Base-by-base conservation (phyloP, 176 grass and related monocot genomes). In the Avena eriantha region DNA sequence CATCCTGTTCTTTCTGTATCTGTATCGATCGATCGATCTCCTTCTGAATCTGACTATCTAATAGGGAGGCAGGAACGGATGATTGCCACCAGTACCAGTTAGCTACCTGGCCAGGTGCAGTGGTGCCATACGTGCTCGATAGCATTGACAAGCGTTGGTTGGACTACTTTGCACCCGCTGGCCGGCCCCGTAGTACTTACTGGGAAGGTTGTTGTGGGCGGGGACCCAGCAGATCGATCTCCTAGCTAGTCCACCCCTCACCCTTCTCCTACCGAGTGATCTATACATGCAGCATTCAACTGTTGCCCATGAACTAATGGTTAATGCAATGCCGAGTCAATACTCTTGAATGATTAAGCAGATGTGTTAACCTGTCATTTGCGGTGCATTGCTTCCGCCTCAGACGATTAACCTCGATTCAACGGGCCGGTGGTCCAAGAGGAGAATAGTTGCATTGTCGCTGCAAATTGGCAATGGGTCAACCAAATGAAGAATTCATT, bases 221-320 rank as follows among this genome's bases (percentile, higher is more conserved):
- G 77, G 56, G 77, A 75, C 70, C 70, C 23, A 9, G 18, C 14
- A 58, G 76, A 57, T 58, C 19, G 18, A 57, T 78, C 51, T 78
- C 53, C 8, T 6, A 59, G 76, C 8, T 6, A 59, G 76, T 78
- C 33, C 72, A 75, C 72, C 13, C 56, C 7, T 56, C 18, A 56
- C 54, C 14, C 54, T 56, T 45, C 77, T 58, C 34, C 77, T 46
- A 79, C 55, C 55, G 56, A 43, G 7, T 41, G 59, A 29, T 63
- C 58, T 48, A 47, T 15, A 18, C 10, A 23, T 31, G 15, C 16
- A 7, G 10, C 41, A 46, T 33, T 80, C n/a, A 64, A 29, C 14
- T 31, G 43, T 17, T 47, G 9, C 15, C 4, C n/a, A 1, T 12
- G 41, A 64, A 65, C 64, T 80, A 43, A 65, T 80, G 58, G 57